phyloP scores from a whole-genome alignment of 352 stramenopile species.

The Vaucheria bursata region DNA sequence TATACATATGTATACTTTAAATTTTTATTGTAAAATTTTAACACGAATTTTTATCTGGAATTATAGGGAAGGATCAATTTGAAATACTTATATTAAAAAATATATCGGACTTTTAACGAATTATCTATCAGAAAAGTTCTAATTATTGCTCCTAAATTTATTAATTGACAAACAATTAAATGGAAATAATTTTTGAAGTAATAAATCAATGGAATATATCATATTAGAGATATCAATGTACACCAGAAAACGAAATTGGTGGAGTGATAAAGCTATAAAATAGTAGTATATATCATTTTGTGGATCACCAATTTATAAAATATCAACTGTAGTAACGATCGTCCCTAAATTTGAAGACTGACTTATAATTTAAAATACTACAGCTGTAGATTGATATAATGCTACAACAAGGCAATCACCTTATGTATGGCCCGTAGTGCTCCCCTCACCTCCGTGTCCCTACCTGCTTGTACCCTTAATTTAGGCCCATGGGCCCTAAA shows the following conservation, averaged over 20 bases:
- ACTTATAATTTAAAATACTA: background rate
- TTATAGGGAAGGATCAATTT: too few relatives aligned
- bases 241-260: background rate
- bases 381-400: background rate
- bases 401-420: background rate
- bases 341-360: background rate
- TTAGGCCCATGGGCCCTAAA: conserved; percentile 25
- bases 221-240: background rate
- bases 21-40: too few relatives aligned
- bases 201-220: too few relatives aligned
- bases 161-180: too few relatives aligned
- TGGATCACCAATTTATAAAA: background rate
- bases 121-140: too few relatives aligned
- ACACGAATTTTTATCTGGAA: too few relatives aligned
- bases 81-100: too few relatives aligned
- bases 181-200: too few relatives aligned
- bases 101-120: too few relatives aligned
- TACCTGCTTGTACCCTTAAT: conserved; percentile 13
- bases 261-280: background rate
- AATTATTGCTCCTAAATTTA: too few relatives aligned
- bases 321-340: background rate
- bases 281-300: background rate
- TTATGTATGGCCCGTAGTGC: conserved; percentile 33
- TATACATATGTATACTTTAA: too few relatives aligned
- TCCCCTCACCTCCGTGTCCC: conserved; percentile 15